phyloP scores from a whole-genome alignment of 768 basidiomycete genomes.

The Xerocomus brunneocitrinus region DNA sequence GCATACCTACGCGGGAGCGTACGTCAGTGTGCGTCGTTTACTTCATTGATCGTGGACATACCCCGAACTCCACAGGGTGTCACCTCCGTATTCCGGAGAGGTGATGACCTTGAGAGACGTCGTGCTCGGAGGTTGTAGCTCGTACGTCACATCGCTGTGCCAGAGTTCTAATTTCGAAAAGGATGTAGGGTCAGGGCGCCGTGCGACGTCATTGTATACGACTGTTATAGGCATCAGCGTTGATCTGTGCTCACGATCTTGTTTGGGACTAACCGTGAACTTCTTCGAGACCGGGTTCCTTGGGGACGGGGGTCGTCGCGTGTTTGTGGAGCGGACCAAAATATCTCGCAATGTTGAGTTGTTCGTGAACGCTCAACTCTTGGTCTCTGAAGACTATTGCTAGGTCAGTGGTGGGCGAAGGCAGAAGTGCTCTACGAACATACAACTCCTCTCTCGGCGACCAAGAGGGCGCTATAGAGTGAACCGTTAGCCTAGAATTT shows the following conservation, averaged over 20 bases:
- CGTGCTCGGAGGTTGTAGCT: conserved; percentile 73
- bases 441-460: conserved; percentile 73
- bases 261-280: conserved; percentile 52
- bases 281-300: conserved; percentile 66
- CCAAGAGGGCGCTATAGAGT: conserved; percentile 54
- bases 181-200: conserved; percentile 56
- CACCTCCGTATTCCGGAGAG: conserved; percentile 67
- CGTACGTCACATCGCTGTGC: conserved; percentile 81
- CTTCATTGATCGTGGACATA: conserved; percentile 27
- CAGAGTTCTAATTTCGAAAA: conserved; percentile 75
- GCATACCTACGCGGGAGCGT: conserved; percentile 50
- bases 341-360: conserved; percentile 67
- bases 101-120: conserved; percentile 76
- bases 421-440: conserved; percentile 39
- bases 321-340: conserved; percentile 80
- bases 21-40: conserved; percentile 4
- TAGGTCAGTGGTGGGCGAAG: neutral
- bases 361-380: conserved; percentile 60
- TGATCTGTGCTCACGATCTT: neutral
- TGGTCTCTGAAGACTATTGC: conserved; percentile 68
- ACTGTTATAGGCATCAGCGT: conserved; percentile 36
- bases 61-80: conserved; percentile 82
- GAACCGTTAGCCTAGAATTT: conserved; percentile 7
- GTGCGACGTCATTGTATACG: conserved; percentile 64
- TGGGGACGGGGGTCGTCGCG: conserved; percentile 73